phyloP scores from a whole-genome alignment of 1,284 basidiomycete genomes.

The Malassezia slooffiae region DNA sequence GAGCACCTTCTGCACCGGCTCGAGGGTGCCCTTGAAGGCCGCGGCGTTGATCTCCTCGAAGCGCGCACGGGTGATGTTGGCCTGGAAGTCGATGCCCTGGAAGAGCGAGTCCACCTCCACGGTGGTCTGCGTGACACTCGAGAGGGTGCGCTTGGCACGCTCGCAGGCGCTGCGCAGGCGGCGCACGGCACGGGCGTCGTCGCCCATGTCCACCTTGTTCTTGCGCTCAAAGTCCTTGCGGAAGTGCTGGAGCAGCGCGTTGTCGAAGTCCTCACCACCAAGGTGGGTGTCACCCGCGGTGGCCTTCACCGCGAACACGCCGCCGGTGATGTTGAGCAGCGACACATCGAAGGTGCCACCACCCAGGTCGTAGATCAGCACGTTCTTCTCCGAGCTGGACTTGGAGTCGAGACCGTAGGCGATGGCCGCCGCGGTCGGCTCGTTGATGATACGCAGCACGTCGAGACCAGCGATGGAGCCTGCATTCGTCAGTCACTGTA shows the following conservation, averaged over 20 bases:
- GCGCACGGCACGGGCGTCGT: constrained; percentile 85
- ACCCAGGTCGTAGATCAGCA: constrained; percentile 98
- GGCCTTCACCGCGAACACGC: constrained; percentile 59
- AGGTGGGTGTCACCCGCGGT: constrained; percentile 54
- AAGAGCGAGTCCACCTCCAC: constrained; percentile 97
- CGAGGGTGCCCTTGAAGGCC: constrained; percentile 91
- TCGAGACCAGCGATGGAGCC: constrained; percentile 58
- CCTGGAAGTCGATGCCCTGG: constrained; percentile 57
- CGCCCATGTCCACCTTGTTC: constrained; percentile 77
- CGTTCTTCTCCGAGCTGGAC: constrained; percentile 64
- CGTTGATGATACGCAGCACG: constrained; percentile 62
- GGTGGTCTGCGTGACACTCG: constrained; percentile 93
- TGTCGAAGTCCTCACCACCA: constrained; percentile 94
- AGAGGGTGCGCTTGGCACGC: constrained; percentile 97
- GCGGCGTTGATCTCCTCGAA: constrained; percentile 97
- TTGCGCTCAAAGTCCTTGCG: constrained; percentile 62
- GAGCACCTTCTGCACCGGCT: constrained; percentile 96
- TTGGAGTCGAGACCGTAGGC: constrained; percentile 53
- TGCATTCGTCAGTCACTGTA: constrained; percentile 17
- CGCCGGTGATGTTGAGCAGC: constrained; percentile 56
- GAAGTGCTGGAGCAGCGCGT: constrained; percentile 81
- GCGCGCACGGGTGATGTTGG: constrained; percentile 60
- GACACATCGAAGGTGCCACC: constrained; percentile 70
- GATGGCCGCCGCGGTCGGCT: constrained; percentile 51
- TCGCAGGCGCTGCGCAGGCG: constrained; percentile 94